Base-by-base conservation (phyloP, 441 rosid species). In the Dalechampia spathulata region DNA sequence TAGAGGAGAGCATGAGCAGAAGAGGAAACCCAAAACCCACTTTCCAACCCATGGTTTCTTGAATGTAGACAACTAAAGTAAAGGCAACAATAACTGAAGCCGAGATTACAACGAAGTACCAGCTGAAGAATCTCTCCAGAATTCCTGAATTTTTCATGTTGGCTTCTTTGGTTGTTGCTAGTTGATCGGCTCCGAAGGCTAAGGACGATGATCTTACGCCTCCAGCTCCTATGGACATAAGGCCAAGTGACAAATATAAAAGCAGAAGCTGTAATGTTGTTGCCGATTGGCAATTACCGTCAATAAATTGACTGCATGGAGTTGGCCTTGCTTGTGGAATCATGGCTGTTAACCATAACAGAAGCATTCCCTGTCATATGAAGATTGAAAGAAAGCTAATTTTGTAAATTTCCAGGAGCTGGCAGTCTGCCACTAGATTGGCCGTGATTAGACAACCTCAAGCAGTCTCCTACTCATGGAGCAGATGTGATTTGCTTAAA, bases 161-260 rank as follows among this genome's bases (percentile, higher is more conserved):
- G 8, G 4, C 8, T 4, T 30, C 34, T 20, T 15, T 32, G 52
- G 11, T 15, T 5, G 5, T 38, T 11, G n/a, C 6, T 17, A 69
- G 25, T 37, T 69, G 73, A n/a, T 59, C 68, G n/a, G 65, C 65
- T 4, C 69, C 73, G 14, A 85, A 82, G 52, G 86, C 86, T 30
- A 78, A 5, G 57, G 58, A 69, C 48, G 79, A 76, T 9, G 86
- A 75, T 47, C 82, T 75, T 14, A 86, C 48, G 34, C 87, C 85
- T 0, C 91, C 91, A 2, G 76, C 72, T 44, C 95, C 91, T 1
- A 78, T 69, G 8, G 91, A 67, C 62, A 83, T 73, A 54, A 83
- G 63, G 21, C 52, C 67, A 15, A 83, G 67, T 16, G 76, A 73
- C 9, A 70, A 62, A 67, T 73, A 77, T 19, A 81, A 57, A 51